These are phyloP conservation scores for Cinchona pubescens DNA, from an alignment of 257 asterid species.

Conservation along the genomic window DNA sequence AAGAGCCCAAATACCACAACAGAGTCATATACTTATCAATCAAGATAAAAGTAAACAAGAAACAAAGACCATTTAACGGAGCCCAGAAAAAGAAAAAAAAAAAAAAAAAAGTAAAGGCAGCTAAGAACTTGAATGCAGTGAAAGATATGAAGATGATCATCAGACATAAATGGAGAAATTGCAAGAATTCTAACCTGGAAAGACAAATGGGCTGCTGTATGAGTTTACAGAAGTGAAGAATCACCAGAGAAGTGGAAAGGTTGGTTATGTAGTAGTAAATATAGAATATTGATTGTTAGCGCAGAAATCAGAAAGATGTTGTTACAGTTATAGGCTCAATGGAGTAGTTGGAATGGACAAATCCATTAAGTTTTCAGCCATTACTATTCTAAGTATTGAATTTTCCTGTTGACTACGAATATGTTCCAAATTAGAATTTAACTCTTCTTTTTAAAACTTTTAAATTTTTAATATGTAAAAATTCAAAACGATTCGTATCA, in stretches of 20 bases:
- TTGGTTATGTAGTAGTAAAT: neutral
- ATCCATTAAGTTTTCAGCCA: too few species aligned
- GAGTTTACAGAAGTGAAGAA: neutral
- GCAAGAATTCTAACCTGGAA: neutral
- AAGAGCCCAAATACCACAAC: neutral
- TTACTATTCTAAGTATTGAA: too few species aligned
- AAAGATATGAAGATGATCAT: neutral
- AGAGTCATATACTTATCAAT: neutral
- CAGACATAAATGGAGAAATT: neutral
- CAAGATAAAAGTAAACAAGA: neutral
- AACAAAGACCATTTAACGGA: neutral
- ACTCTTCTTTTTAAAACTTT: too few species aligned
- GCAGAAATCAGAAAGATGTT: slow-evolving; percentile 6
- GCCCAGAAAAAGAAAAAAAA: neutral
- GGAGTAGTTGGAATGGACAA: neutral
- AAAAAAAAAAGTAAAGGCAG: neutral
- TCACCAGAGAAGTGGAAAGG: neutral
- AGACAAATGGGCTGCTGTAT: neutral
- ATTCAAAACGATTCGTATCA: too few species aligned
- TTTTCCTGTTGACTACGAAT: too few species aligned
- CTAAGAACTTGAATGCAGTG: slow-evolving; percentile 8
- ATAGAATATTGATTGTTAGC: neutral
- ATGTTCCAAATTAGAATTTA: too few species aligned
- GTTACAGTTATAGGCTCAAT: neutral
- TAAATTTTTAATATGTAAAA: too few species aligned